Base-by-base conservation (phyloP, 257 asterid species). In the Rauvolfia tetraphylla region DNA sequence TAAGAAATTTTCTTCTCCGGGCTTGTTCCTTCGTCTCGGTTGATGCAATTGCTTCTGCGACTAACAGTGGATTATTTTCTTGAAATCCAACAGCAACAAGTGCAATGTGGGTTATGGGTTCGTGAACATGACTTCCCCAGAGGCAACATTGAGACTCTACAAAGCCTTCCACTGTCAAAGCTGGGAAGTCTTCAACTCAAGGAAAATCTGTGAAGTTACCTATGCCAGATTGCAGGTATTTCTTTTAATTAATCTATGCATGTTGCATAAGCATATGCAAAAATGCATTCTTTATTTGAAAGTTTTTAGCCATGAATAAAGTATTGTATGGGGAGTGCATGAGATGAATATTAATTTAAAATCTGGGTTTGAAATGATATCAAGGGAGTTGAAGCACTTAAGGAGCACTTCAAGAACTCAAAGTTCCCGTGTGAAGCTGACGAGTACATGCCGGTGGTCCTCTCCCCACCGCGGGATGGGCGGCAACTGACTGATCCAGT, bases 61-160 rank as follows among this genome's bases (percentile, higher is more conserved):
- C n/a, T 29, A 3, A 29, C 4, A 8, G 4, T n/a, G 0, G 4
- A 1, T 59, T 65, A 41, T 39, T 25, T 58, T 36, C 39, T 20
- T 5, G 59, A 46, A 11, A n/a, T 42, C 12, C 29, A 58, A 89
- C 81, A 95, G 88, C 13, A 87, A 93, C 90, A 95, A 95, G 72
- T 95, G 99, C 89, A 95, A 93, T 71, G 98, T 95, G 80, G 99
- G 99, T 73, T 95, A 95, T 65, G 99, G 99, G 57, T 95, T 95
- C 66, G 99, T 95, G 84, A 95, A 95, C 88, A 93, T 95, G 99
- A 95, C 99, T n/a, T 89, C 97, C 7, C 98, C 99, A 1, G 89
- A 93, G 87, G 99, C 99, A 13, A 88, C 98, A 4, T 76, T 86
- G 69, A 87, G 99, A 62, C 95, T 95, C 44, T 86, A 95, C 91